A percentile compares a stretch with the other conserved stretches of the same genome.
phyloP scores from a whole-genome alignment of 2,329 filamentous ascomycete genomes.

The Knoxdaviesia proteae region DNA sequence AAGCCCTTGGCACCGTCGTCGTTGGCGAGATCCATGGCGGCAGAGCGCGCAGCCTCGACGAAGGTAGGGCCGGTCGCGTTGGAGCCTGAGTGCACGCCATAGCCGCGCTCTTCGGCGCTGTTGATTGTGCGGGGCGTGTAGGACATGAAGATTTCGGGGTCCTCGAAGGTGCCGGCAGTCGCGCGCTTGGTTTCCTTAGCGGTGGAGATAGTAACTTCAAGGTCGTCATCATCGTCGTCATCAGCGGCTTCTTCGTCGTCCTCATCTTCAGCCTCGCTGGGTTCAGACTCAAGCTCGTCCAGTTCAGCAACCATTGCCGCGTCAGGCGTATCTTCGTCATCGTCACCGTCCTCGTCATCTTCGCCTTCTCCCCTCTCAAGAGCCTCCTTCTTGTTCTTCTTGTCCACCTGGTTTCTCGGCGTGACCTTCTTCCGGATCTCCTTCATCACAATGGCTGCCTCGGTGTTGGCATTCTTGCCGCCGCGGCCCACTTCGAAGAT shows the following conservation, averaged over 20 bases:
- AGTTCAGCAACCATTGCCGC: slow-evolving; percentile 14
- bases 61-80: slow-evolving; percentile 47
- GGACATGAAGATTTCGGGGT: slow-evolving; percentile 87
- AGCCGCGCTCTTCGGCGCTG: slow-evolving; percentile 72
- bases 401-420: slow-evolving; percentile 26
- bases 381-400: slow-evolving; percentile 18
- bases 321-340: slow-evolving; percentile 15
- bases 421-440: slow-evolving; percentile 49
- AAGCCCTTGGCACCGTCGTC: slow-evolving; percentile 71
- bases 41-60: slow-evolving; percentile 65
- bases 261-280: slow-evolving; percentile 9
- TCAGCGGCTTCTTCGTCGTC: slow-evolving; percentile 22
- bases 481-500: slow-evolving; percentile 84
- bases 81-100: slow-evolving; percentile 73
- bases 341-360: slow-evolving; percentile 11
- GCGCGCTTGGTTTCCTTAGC: slow-evolving; percentile 28
- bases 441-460: slow-evolving; percentile 58
- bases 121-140: slow-evolving; percentile 72
- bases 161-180: slow-evolving; percentile 38
- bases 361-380: slow-evolving; percentile 11
- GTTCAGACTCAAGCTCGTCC: slow-evolving; percentile 3
- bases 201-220: slow-evolving; percentile 52
- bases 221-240: slow-evolving; percentile 40
- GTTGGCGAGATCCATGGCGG: slow-evolving; percentile 79
- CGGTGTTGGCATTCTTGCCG: slow-evolving; percentile 37